Percentiles rank a stretch among this genome's conserved stretches.
Conservation (phyloP, 2,329 filamentous ascomycete genomes). For the Rosellinia necatrix region DNA sequence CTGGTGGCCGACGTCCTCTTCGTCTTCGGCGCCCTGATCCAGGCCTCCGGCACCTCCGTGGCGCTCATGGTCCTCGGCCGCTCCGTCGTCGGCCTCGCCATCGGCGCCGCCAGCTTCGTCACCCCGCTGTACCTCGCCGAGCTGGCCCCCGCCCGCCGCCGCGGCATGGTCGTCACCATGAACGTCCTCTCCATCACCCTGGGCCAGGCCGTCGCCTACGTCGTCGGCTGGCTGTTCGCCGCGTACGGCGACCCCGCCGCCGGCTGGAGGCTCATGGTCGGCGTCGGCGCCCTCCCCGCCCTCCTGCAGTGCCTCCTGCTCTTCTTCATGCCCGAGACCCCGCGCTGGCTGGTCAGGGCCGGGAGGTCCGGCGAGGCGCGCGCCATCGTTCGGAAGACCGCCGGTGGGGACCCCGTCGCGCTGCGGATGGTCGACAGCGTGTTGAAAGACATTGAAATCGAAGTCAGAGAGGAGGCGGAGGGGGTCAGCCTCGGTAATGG, state of each 20-base stretch:
- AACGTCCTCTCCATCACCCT: slow-evolving; percentile 83
- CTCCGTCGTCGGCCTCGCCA: slow-evolving; percentile 71
- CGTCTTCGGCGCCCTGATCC: slow-evolving; percentile 66
- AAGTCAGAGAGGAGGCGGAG: slow-evolving; percentile 72
- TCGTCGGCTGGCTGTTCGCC: slow-evolving; percentile 78
- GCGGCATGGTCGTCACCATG: slow-evolving; percentile 81
- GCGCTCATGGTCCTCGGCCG: slow-evolving; percentile 69
- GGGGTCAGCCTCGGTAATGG: slow-evolving; percentile 48
- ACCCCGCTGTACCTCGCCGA: slow-evolving; percentile 89
- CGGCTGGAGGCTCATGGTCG: slow-evolving; percentile 93
- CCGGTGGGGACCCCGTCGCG: slow-evolving; percentile 48
- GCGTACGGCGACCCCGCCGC: slow-evolving; percentile 54
- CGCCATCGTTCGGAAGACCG: slow-evolving; percentile 64
- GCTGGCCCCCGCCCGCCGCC: slow-evolving; percentile 73
- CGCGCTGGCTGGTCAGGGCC: slow-evolving; percentile 80
- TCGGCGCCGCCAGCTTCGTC: slow-evolving; percentile 79
- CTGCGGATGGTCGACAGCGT: slow-evolving; percentile 60
- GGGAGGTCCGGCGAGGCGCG: slow-evolving; percentile 66
- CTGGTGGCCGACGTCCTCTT: slow-evolving; percentile 70
- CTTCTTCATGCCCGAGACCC: slow-evolving; percentile 81
- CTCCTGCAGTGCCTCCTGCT: slow-evolving; percentile 71
- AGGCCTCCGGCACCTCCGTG: slow-evolving; percentile 64
- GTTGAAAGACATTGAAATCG: slow-evolving; percentile 71
- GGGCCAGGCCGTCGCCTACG: slow-evolving; percentile 87
- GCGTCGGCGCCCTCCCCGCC: slow-evolving; percentile 79